Conservation (phyloP, 2,329 filamentous ascomycete genomes). For the Calonectria hawksworthii region DNA sequence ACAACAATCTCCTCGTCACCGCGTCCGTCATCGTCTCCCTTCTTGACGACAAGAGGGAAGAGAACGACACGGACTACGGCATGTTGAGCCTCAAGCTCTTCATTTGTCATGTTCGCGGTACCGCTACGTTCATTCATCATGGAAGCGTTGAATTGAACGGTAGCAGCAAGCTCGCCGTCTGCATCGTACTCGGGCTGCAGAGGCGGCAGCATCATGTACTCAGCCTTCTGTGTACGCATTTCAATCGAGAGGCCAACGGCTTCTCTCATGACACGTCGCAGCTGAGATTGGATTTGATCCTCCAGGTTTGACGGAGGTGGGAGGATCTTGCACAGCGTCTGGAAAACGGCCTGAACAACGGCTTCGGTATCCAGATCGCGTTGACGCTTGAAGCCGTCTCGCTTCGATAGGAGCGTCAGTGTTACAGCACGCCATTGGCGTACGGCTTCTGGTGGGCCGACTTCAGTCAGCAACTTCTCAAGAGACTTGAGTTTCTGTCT, state of each 20-base stretch:
- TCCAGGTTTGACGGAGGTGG: slow-evolving; percentile 88
- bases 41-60: slow-evolving; percentile 97
- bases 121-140: slow-evolving; percentile 95
- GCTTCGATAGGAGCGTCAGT: slow-evolving; percentile 86
- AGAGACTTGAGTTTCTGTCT: slow-evolving; percentile 96
- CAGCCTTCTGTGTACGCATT: slow-evolving; percentile 96
- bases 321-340: slow-evolving; percentile 85
- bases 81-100: slow-evolving; percentile 82
- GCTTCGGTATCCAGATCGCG: slow-evolving; percentile 93
- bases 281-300: slow-evolving; percentile 83
- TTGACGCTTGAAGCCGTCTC: slow-evolving; percentile 84
- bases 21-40: slow-evolving; percentile 87
- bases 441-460: slow-evolving; percentile 89
- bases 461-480: slow-evolving; percentile 91
- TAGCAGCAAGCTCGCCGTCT: slow-evolving; percentile 89
- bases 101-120: slow-evolving; percentile 71
- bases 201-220: slow-evolving; percentile 98
- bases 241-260: slow-evolving; percentile 94
- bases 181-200: slow-evolving; percentile 95
- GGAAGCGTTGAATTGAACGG: slow-evolving; percentile 91
- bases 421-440: slow-evolving; percentile 98
- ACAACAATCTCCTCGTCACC: slow-evolving; percentile 97
- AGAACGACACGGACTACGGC: slow-evolving; percentile 91
- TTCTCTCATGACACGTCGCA: slow-evolving; percentile 88
- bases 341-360: slow-evolving; percentile 88